These are phyloP conservation scores for Rubia yunnanensis DNA, from an alignment of 257 asterid genomes.

Conservation along the genomic window DNA sequence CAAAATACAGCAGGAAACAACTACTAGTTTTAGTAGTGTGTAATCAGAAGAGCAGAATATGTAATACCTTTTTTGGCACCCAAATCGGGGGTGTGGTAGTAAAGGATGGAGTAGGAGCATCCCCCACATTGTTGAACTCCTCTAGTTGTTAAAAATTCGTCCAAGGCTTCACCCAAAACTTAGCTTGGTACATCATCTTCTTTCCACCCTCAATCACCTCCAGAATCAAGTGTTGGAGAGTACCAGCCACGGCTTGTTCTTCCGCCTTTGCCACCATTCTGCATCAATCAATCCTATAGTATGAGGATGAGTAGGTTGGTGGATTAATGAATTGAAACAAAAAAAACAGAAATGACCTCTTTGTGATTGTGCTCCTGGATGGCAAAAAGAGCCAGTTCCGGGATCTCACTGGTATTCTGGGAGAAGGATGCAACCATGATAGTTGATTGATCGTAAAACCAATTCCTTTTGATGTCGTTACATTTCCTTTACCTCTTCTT, in stretches of 20 bases:
- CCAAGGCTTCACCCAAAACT: constrained; percentile 96
- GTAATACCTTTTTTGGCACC: constrained; percentile 69
- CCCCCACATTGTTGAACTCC: constrained; percentile 62
- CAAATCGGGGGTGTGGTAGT: constrained; percentile 70
- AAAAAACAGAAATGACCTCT: too few relatives aligned
- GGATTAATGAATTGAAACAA: too few relatives aligned
- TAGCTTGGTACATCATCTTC: constrained; percentile 69
- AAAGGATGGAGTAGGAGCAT: constrained; percentile 41
- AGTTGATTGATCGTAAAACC: background rate
- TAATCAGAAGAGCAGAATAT: too few relatives aligned
- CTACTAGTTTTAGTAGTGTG: too few relatives aligned
- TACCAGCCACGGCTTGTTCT: constrained; percentile 79
- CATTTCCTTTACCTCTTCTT: too few relatives aligned
- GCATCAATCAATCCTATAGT: too few relatives aligned
- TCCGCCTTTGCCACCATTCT: constrained; percentile 78
- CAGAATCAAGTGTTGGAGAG: constrained; percentile 65
- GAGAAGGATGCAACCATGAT: background rate
- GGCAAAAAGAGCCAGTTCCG: constrained; percentile 64
- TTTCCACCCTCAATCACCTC: constrained; percentile 75
- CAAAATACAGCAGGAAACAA: too few relatives aligned
- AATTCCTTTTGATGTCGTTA: too few relatives aligned
- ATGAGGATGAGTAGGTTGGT: too few relatives aligned
- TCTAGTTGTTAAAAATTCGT: constrained; percentile 70
- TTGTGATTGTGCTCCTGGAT: constrained; percentile 62
- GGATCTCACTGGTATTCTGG: constrained; percentile 24